phyloP scores from a whole-genome alignment of 129 eudicot species.

The Artemisia tridentata region DNA sequence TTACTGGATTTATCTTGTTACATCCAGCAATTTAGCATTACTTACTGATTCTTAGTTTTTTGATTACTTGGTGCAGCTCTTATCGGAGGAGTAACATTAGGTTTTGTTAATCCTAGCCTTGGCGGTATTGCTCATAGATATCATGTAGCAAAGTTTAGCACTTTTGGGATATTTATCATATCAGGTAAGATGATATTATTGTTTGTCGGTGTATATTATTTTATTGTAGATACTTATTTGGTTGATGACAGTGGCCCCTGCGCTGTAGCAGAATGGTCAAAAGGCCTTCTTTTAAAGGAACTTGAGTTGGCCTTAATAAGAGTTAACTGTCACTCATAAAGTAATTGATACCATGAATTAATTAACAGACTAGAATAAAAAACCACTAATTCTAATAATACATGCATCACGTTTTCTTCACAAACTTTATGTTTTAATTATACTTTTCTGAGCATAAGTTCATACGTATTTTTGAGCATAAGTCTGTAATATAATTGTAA shows the following conservation, averaged over 20 bases:
- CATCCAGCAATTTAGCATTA: not conserved
- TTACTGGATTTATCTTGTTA: not conserved
- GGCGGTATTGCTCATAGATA: conserved; percentile 81
- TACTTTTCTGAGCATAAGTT: not conserved
- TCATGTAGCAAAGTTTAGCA: conserved; percentile 66
- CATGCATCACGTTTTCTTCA: too few species aligned
- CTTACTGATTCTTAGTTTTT: conserved; percentile 24
- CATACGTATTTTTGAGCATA: not conserved
- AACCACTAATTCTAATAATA: too few species aligned
- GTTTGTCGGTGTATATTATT: not conserved
- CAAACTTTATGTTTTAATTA: not conserved
- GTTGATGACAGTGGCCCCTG: not conserved
- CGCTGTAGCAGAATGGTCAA: too few species aligned
- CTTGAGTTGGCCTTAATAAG: too few species aligned
- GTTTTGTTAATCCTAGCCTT: conserved; percentile 72
- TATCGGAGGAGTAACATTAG: conserved; percentile 69
- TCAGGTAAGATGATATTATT: conserved; percentile 52
- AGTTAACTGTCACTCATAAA: too few species aligned
- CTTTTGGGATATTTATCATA: conserved; percentile 76
- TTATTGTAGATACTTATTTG: not conserved
- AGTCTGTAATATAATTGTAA: not conserved
- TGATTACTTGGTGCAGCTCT: conserved; percentile 66
- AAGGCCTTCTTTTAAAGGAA: too few species aligned
- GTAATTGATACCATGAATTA: too few species aligned
- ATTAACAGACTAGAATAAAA: too few species aligned